Evolutionary conservation across 495 filamentous ascomycete genomes (phyloP).

Genomic region (Talaromyces thailandensis): DNA sequence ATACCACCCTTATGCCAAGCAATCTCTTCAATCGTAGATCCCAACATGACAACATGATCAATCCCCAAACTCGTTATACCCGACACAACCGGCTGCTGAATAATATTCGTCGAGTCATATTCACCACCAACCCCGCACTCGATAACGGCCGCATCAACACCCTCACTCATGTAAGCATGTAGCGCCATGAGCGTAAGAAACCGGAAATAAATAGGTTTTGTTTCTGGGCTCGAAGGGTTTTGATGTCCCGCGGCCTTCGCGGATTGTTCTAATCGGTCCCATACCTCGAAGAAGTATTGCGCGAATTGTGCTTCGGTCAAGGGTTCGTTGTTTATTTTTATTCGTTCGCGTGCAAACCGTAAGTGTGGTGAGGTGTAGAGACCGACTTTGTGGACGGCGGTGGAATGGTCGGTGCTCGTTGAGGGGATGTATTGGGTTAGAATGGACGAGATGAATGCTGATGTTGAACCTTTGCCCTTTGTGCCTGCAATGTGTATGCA

Average conservation of each 20-base stretch:
- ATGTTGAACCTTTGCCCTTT: constrained; percentile 75
- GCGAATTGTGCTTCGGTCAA: constrained; percentile 71
- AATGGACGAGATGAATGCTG: constrained; percentile 46
- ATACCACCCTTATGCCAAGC: constrained; percentile 98
- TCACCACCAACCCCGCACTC: constrained; percentile 93
- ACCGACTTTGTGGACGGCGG: constrained; percentile 50
- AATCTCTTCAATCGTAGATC: constrained; percentile 78
- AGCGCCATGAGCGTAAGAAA: constrained; percentile 87
- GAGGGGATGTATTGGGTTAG: constrained; percentile 44
- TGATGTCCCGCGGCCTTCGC: constrained; percentile 33
- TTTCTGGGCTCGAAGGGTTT: constrained; percentile 32
- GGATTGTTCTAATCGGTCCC: constrained; percentile 62
- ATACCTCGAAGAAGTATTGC: constrained; percentile 80
- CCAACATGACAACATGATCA: constrained; percentile 75
- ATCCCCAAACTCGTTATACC: constrained; percentile 84
- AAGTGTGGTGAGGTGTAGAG: constrained; percentile 87
- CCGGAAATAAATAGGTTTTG: constrained; percentile 82
- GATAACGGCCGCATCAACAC: constrained; percentile 74
- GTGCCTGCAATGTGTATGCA: constrained; percentile 81
- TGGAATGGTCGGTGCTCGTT: constrained; percentile 19
- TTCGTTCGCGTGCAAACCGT: constrained; percentile 79
- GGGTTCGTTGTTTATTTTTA: constrained; percentile 69
- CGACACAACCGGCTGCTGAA: constrained; percentile 59
- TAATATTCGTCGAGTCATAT: constrained; percentile 89
- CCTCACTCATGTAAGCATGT: constrained; percentile 74